Evolutionary conservation across 352 stramenopile genomes (phyloP), one percentile per base, ranked within the genome.

Genomic region (Pythium guiyangense): DNA sequence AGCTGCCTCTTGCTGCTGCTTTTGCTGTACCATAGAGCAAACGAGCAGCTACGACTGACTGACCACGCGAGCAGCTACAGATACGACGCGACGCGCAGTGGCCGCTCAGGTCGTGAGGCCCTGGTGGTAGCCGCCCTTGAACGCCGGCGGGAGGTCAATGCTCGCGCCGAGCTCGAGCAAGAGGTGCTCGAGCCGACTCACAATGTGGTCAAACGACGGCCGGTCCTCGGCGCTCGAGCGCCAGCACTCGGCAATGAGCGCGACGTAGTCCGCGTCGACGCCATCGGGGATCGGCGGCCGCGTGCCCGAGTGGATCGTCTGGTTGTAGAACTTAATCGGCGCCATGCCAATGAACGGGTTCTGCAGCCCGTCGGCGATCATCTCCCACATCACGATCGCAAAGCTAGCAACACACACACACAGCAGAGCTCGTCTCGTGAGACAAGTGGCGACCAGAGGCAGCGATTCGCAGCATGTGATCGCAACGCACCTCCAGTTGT

Each of bases 381-480:
- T 94, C 68, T 95, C 86, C 86, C 86, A 95, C 86, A 95, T 95
- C 20, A 95, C 86, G 54, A 95, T 87, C 22, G 84, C 86, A 70
- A 95, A 94, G 60, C 86, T 94, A 37, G 31, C 8, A 10, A 12
- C 0, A 10, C 31, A 14, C 31, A 37, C 31, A 37, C 22, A 22
- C 22, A 22, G 22, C 22, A 22, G 22, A 22, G 22, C 22, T 22
- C 22, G 22, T 22, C 22, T 22, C 22, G 22, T 22, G 22, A 22
- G 22, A 22, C 22, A 22, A 22, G 22, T 22, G 22, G 22, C 22
- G 22, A 22, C 22, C n/a, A 35, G 31, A 40, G 29, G 69, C 1
- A 18, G 35, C 6, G 18, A 49, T n/a, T 8, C 49, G 0, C 4
- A 35, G 17, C 17, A 34, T 22, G 20, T 5, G 10, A 4, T 15